Evolutionary conservation across 2,329 filamentous ascomycete genomes (phyloP).

Genomic region (Hymenoscyphus linearis): DNA sequence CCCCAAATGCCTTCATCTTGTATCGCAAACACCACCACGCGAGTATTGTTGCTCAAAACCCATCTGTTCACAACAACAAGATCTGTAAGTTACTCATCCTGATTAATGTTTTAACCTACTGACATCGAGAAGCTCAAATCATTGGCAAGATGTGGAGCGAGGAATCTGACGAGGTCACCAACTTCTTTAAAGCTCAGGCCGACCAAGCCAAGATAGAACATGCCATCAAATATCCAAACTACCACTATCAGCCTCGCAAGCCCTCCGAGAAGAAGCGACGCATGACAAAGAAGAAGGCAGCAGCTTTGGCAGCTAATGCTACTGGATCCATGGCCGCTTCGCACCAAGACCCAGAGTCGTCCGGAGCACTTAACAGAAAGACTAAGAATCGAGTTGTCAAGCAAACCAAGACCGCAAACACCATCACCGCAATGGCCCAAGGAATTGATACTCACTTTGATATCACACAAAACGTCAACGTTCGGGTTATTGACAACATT

Average conservation of each 20-base stretch:
- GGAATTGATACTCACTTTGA: no score
- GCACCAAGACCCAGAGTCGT: neutral
- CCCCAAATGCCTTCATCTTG: constrained; percentile 8
- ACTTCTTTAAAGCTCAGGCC: constrained; percentile 7
- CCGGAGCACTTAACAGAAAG: neutral
- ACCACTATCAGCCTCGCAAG: constrained; percentile 12
- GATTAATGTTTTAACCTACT: neutral
- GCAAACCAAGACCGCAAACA: no score
- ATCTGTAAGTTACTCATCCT: constrained; percentile 9
- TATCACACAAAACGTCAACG: neutral
- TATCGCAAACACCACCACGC: constrained; percentile 8
- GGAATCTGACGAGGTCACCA: constrained; percentile 2
- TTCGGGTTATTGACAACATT: neutral
- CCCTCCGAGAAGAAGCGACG: constrained; percentile 13
- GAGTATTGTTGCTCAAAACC: constrained; percentile 2
- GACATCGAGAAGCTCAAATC: constrained; percentile 6
- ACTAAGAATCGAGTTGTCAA: neutral
- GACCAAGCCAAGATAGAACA: constrained; percentile 7
- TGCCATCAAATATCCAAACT: constrained; percentile 7
- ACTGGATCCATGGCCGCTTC: neutral
- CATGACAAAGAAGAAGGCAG: constrained; percentile 9
- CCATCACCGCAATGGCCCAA: no score
- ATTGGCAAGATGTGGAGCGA: constrained; percentile 9
- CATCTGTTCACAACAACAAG: constrained; percentile 7
- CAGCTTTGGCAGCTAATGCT: neutral